These are phyloP conservation scores for Nyctanthes arbortristis DNA, from an alignment of 257 asterid species.

Conservation along the genomic window DNA sequence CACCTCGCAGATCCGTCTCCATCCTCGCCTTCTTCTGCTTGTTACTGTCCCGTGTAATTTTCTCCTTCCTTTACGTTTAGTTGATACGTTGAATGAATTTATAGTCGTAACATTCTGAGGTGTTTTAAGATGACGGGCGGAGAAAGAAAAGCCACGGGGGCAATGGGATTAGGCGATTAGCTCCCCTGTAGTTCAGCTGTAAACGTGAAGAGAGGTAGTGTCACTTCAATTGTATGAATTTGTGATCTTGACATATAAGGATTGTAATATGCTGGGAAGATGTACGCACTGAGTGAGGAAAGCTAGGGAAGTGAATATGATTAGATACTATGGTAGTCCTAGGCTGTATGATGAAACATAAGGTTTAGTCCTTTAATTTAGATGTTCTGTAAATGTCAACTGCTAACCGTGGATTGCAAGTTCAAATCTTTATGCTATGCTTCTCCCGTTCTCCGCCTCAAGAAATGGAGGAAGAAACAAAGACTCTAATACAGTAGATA, in stretches of 20 bases:
- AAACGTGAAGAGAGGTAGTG: not conserved
- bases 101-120: not conserved
- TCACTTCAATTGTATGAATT: not conserved
- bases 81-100: not conserved
- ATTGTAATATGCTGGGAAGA: not conserved
- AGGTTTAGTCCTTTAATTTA: no score
- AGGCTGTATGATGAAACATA: not conserved
- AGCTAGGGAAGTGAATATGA: not conserved
- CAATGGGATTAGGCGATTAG: not conserved
- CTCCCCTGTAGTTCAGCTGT: not conserved
- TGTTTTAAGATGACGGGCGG: not conserved
- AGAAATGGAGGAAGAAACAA: not conserved
- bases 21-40: conserved; percentile 65
- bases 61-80: not conserved
- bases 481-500: not conserved
- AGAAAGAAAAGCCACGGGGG: not conserved
- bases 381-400: not conserved
- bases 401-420: not conserved
- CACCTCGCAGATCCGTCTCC: conserved; percentile 69
- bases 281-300: not conserved
- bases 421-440: not conserved
- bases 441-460: not conserved
- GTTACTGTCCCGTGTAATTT: conserved; percentile 84
- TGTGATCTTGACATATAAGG: not conserved
- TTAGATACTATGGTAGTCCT: not conserved